phyloP scores from a whole-genome alignment of 805 yeast genomes.

The Yarrowia bubula region DNA sequence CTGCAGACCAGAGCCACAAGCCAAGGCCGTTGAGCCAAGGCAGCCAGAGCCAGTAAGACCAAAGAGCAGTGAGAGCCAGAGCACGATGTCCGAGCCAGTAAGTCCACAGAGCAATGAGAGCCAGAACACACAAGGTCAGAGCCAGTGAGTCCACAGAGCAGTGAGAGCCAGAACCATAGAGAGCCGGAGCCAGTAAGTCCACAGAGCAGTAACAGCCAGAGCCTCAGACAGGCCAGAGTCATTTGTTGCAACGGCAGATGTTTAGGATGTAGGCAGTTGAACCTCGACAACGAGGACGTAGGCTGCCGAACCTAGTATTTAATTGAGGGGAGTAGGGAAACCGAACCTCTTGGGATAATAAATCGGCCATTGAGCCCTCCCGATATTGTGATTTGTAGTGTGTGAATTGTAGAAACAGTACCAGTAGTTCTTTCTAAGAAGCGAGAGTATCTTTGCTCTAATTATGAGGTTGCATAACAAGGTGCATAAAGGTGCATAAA shows the following conservation, averaged over 20 bases:
- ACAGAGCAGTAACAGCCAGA: too few relatives aligned
- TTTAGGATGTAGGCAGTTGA: conserved; percentile 21
- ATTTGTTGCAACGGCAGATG: conserved; percentile 6
- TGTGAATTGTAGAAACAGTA: neutral
- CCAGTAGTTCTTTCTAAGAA: too few relatives aligned
- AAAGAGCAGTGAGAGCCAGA: neutral
- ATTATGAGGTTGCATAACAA: too few relatives aligned
- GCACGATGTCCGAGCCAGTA: too few relatives aligned
- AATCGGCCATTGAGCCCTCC: neutral
- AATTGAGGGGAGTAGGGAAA: conserved; percentile 9
- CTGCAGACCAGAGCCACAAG: too few relatives aligned
- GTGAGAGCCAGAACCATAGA: neutral
- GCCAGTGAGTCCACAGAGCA: neutral
- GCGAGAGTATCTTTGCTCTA: too few relatives aligned
- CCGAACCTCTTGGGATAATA: conserved; percentile 18
- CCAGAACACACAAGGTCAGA: neutral
- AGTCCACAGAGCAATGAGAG: too few relatives aligned
- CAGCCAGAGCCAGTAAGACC: neutral
- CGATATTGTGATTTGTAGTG: neutral
- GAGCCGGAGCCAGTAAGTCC: too few relatives aligned
- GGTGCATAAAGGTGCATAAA: too few relatives aligned
- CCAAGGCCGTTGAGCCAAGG: too few relatives aligned
- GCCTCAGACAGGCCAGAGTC: neutral
- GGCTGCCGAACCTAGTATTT: conserved; percentile 8
- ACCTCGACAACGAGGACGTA: conserved; percentile 4